Conservation (phyloP, 129 eudicot genomes). For the Saposhnikovia divaricata region DNA sequence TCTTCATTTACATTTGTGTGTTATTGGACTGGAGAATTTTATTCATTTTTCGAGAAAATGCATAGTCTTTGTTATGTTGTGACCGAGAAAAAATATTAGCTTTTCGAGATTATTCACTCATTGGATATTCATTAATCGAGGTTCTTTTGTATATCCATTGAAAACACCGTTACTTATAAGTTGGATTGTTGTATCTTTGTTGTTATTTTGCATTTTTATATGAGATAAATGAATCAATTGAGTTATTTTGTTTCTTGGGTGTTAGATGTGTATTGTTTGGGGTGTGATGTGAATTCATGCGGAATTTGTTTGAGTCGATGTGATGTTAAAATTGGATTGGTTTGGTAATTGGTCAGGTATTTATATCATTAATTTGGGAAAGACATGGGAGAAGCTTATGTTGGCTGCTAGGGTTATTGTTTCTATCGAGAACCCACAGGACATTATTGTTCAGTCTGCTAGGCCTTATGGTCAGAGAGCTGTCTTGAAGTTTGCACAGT, state of each 20-base stretch:
- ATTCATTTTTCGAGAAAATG: too few relatives aligned
- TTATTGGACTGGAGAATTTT: too few relatives aligned
- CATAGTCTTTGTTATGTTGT: too few relatives aligned
- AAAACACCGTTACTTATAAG: not conserved
- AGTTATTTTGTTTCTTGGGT: not conserved
- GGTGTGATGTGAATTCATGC: not conserved
- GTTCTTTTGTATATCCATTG: too few relatives aligned
- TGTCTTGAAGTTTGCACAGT: conserved; percentile 79
- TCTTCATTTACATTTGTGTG: too few relatives aligned
- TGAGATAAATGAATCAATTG: not conserved
- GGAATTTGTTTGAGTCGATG: not conserved
- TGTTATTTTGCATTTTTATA: not conserved
- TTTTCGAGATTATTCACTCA: too few relatives aligned
- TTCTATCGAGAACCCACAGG: conserved; percentile 77
- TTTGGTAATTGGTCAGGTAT: conserved; percentile 27
- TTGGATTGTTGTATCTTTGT: not conserved
- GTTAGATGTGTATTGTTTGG: not conserved
- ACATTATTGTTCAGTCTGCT: conserved; percentile 89
- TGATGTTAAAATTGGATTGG: not conserved
- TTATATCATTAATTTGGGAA: conserved; percentile 69
- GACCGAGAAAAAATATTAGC: too few relatives aligned
- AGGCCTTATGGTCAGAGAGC: conserved; percentile 90
- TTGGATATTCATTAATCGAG: too few relatives aligned
- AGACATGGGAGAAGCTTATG: conserved; percentile 85
- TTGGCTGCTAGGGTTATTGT: conserved; percentile 91